phyloP scores from a whole-genome alignment of 2,329 filamentous ascomycete species.

The Tolypocladium cylindrosporum region DNA sequence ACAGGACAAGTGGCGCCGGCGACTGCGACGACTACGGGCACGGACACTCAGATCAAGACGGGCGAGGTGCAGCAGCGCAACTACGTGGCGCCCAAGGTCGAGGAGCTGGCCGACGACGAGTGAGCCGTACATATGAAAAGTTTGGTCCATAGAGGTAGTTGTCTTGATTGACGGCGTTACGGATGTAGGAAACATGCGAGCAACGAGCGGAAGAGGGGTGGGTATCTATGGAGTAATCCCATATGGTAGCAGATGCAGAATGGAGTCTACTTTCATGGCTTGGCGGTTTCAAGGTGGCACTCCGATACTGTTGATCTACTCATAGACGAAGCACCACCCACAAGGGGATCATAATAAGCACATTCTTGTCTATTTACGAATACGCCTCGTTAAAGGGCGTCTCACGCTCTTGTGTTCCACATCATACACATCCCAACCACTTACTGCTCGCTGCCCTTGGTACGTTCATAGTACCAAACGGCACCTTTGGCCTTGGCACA shows the following conservation, averaged over 20 bases:
- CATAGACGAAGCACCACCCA: no score
- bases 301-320: neutral
- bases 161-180: constrained; percentile 12
- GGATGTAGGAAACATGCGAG: constrained; percentile 4
- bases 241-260: neutral
- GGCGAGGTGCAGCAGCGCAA: constrained; percentile 27
- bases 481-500: constrained; percentile 45
- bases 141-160: neutral
- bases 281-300: neutral
- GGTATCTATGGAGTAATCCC: neutral
- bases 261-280: neutral
- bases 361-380: neutral
- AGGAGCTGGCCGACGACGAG: constrained; percentile 43
- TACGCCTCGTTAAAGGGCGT: neutral
- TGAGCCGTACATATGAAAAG: constrained; percentile 13
- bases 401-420: neutral
- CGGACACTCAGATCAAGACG: constrained; percentile 42
- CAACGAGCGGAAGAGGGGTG: neutral
- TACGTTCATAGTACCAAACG: constrained; percentile 44
- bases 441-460: constrained; percentile 17
- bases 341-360: no score
- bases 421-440: neutral
- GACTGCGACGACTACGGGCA: constrained; percentile 46
- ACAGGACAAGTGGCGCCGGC: constrained; percentile 43
- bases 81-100: constrained; percentile 42